A percentile compares a stretch with the other conserved stretches of the same genome.
Conservation (phyloP, 2,329 filamentous ascomycete genomes). For the Ceratocystis harringtonii region DNA sequence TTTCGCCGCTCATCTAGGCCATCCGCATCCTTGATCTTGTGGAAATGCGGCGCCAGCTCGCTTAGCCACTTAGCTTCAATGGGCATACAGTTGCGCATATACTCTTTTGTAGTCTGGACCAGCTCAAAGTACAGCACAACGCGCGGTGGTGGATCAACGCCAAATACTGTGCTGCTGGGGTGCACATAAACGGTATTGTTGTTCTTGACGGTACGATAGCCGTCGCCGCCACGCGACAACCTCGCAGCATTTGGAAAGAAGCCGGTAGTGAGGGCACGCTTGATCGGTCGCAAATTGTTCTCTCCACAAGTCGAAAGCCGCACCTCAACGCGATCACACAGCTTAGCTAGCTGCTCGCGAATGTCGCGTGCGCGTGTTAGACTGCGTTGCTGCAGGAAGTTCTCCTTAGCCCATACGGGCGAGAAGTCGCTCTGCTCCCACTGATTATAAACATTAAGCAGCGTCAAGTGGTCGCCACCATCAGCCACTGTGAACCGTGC, state of each 20-base stretch:
- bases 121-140: slow-evolving; percentile 81
- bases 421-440: slow-evolving; percentile 89
- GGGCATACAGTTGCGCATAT: slow-evolving; percentile 77
- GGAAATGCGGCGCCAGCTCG: slow-evolving; percentile 86
- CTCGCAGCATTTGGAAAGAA: slow-evolving; percentile 91
- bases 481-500: slow-evolving; percentile 80
- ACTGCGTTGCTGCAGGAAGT: slow-evolving; percentile 85
- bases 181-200: slow-evolving; percentile 84
- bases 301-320: slow-evolving; percentile 52
- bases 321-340: slow-evolving; percentile 89
- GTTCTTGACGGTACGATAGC: slow-evolving; percentile 84
- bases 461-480: slow-evolving; percentile 75
- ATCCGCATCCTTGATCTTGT: slow-evolving; percentile 83
- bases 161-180: slow-evolving; percentile 67
- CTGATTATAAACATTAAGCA: slow-evolving; percentile 88
- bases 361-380: slow-evolving; percentile 81
- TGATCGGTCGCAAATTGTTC: slow-evolving; percentile 56
- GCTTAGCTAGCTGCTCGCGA: slow-evolving; percentile 75
- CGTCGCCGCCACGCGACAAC: slow-evolving; percentile 68
- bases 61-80: slow-evolving; percentile 72
- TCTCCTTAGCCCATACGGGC: slow-evolving; percentile 76
- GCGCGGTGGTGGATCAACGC: slow-evolving; percentile 58
- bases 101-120: slow-evolving; percentile 76
- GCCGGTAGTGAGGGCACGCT: slow-evolving; percentile 75
- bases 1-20: slow-evolving; percentile 54